Conservation (phyloP, 2,329 filamentous ascomycete species). For the Colletotrichum sp. region DNA sequence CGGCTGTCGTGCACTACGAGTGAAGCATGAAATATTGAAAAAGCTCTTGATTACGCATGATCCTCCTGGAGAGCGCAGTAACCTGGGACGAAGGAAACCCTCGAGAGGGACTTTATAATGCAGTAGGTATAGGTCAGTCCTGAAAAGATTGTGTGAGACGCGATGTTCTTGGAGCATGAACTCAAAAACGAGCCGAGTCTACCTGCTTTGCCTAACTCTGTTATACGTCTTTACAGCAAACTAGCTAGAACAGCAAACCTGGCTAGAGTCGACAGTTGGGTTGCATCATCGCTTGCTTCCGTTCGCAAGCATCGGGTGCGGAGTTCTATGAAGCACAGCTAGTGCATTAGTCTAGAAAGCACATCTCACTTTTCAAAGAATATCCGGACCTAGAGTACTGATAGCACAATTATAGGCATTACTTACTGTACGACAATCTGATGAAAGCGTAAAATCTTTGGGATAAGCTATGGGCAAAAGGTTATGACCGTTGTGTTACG, state of each 20-base stretch:
- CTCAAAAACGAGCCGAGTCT: not conserved
- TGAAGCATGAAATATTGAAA: not conserved
- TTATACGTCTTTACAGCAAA: fast-evolving
- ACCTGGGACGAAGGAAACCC: fast-evolving
- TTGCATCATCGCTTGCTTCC: not conserved
- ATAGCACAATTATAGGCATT: not conserved
- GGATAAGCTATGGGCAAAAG: not conserved
- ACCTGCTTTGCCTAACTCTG: not conserved
- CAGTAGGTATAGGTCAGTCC: not conserved
- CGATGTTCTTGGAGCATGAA: not conserved
- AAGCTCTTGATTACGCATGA: fast-evolving
- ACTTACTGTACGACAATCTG: not conserved
- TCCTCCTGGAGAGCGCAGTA: fast-evolving
- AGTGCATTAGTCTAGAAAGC: not conserved
- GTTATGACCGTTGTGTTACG: not conserved
- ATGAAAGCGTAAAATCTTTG: not conserved
- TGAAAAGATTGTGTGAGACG: not conserved
- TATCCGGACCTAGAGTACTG: not conserved
- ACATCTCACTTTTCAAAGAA: fast-evolving
- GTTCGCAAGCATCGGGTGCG: not conserved
- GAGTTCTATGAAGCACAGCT: not conserved
- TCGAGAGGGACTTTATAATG: not conserved
- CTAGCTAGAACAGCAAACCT: not conserved
- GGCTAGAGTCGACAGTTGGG: not conserved
- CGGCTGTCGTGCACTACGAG: not conserved